phyloP scores from a whole-genome alignment of 495 filamentous ascomycete genomes.

The Choiromyces venosus region DNA sequence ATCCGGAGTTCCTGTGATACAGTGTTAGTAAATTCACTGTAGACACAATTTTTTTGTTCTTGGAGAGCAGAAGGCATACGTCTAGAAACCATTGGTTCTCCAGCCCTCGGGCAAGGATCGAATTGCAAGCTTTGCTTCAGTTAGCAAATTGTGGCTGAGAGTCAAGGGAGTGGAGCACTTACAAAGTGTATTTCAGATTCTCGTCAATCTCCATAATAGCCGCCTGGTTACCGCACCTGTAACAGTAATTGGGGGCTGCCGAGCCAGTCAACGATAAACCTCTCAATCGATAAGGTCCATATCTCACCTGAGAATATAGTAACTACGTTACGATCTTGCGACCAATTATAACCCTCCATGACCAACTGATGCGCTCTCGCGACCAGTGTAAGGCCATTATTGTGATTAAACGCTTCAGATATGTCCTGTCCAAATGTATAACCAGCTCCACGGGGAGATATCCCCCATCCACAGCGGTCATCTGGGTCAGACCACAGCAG shows the following conservation, averaged over 20 bases:
- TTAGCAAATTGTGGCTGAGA: conserved; percentile 14
- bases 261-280: conserved; percentile 29
- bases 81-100: conserved; percentile 97
- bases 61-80: conserved; percentile 49
- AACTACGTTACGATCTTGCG: conserved; percentile 90
- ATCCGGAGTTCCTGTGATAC: conserved; percentile 69
- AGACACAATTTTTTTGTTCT: neutral
- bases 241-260: conserved; percentile 92
- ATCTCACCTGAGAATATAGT: conserved; percentile 93
- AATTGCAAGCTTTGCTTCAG: conserved; percentile 79
- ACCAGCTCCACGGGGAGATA: conserved; percentile 90
- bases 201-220: conserved; percentile 99
- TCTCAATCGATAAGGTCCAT: conserved; percentile 2
- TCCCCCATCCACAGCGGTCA: conserved; percentile 97
- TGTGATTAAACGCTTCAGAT: conserved; percentile 98
- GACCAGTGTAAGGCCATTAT: conserved; percentile 94
- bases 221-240: conserved; percentile 96
- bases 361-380: conserved; percentile 93
- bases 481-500: conserved; percentile 96
- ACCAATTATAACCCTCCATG: conserved; percentile 99
- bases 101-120: conserved; percentile 93
- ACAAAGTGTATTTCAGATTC: conserved; percentile 99
- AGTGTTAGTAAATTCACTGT: conserved; percentile 16
- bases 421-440: conserved; percentile 99
- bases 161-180: conserved; percentile 48